Base-by-base conservation (phyloP, 768 basidiomycete genomes). In the Serendipita sp. region DNA sequence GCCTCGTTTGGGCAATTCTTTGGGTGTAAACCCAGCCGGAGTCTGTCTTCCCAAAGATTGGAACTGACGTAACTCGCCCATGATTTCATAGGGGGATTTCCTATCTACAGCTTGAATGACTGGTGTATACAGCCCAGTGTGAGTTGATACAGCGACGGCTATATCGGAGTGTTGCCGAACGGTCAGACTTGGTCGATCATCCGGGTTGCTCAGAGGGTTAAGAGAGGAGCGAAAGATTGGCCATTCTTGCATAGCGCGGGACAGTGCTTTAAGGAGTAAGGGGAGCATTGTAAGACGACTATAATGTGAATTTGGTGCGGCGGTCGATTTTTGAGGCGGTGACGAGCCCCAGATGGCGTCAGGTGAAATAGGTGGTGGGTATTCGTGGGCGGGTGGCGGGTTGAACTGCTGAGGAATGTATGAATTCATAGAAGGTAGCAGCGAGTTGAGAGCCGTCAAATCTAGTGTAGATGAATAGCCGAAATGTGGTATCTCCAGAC, bases 401-500 rank as follows among this genome's bases (percentile, higher is more conserved):
- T 77, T 68, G 64, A 80, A 82, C 38, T 83, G 82, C 0, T 72
- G 15, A 2, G 90, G 89, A 66, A 92, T 90, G 69, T 86, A 77
- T 0, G 80, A 73, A 69, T 85, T 91, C 44, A 92, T 76, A 10
- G 72, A 68, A 1, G 86, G 86, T 3, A 91, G 74, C 15, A 88
- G 68, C 13, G 78, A 73, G 70, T 88, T 79, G 34, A 91, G 74
- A 0, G 78, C 77, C 0, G 90, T 91, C 44, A 92, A 75, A 70
- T 92, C 89, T 11, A 92, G 74, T 0, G 80, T 83, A 0, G 87
- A 85, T 2, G 88, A 82, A 70, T 90, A 91, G 79, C 89, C 88
- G 67, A 94, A 94, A 70, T 88, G 88, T 16, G 91, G 90, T 68
- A 92, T 87, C 69, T 87, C 83, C 63, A 93, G 78, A 69, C 89